Conservation (phyloP, 768 basidiomycete species). For the Pholiota molesta region DNA sequence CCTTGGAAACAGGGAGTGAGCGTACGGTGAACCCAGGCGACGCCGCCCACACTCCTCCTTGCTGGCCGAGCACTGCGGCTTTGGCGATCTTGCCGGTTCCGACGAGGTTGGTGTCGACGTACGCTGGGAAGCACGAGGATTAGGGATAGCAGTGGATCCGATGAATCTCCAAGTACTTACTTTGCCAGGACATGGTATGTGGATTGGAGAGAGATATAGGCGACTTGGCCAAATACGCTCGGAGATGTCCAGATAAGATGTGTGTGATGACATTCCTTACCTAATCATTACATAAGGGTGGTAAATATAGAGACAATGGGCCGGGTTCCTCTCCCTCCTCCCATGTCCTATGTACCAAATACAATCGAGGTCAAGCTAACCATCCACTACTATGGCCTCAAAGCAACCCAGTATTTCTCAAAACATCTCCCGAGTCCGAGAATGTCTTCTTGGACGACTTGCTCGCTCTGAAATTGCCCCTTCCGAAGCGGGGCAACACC, state of each 20-base stretch:
- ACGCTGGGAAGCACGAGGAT: constrained; percentile 48
- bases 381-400: constrained; percentile 36
- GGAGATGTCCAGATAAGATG: constrained; percentile 32
- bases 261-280: neutral
- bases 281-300: neutral
- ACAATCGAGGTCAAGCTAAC: constrained; percentile 27
- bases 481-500: constrained; percentile 39
- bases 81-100: constrained; percentile 70
- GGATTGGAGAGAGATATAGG: constrained; percentile 6
- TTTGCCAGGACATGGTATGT: constrained; percentile 70
- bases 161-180: constrained; percentile 32
- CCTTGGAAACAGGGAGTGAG: neutral
- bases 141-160: neutral
- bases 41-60: constrained; percentile 80
- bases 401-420: constrained; percentile 39
- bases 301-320: neutral
- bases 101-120: constrained; percentile 82
- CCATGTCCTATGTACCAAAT: neutral
- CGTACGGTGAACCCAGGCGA: constrained; percentile 62
- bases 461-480: constrained; percentile 36
- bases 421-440: constrained; percentile 29
- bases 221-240: constrained; percentile 12
- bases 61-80: constrained; percentile 76
- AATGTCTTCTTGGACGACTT: constrained; percentile 36
- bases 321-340: neutral